These are phyloP conservation scores for Tuber magnatum DNA, from an alignment of 495 filamentous ascomycete genomes.

Conservation along the genomic window DNA sequence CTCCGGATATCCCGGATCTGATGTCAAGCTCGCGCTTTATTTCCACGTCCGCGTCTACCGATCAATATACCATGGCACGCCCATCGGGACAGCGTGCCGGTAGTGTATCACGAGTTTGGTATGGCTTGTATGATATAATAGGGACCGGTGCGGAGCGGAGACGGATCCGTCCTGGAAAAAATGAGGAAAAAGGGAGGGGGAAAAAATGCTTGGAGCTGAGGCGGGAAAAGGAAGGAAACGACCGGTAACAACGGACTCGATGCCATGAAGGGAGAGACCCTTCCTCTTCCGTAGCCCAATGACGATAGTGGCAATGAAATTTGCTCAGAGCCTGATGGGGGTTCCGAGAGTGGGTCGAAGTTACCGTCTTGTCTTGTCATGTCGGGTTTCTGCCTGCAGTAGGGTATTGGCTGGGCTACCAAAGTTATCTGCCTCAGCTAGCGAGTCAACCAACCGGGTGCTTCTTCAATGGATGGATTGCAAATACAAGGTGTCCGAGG, in stretches of 20 bases:
- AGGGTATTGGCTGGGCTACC: background rate
- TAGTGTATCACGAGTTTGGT: background rate
- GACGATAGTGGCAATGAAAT: background rate
- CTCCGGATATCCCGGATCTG: background rate
- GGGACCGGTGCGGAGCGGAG: background rate
- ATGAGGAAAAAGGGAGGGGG: background rate
- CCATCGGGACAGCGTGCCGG: no score
- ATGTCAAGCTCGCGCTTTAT: background rate
- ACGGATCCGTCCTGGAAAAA: background rate
- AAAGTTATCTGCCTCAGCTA: background rate
- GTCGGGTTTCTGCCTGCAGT: background rate
- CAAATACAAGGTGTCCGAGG: background rate
- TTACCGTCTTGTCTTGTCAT: background rate
- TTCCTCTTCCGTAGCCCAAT: background rate
- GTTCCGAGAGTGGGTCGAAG: background rate
- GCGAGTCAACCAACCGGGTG: background rate
- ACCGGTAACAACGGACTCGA: background rate
- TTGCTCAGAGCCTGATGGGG: background rate
- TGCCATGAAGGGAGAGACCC: background rate
- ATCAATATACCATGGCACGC: background rate
- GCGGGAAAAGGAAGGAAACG: background rate
- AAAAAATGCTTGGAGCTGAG: background rate
- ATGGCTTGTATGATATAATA: background rate
- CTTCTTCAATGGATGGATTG: background rate
- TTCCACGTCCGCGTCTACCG: background rate